Evolutionary conservation across 495 filamentous ascomycete genomes (phyloP).

Genomic region (Penicillium cataractarum): DNA sequence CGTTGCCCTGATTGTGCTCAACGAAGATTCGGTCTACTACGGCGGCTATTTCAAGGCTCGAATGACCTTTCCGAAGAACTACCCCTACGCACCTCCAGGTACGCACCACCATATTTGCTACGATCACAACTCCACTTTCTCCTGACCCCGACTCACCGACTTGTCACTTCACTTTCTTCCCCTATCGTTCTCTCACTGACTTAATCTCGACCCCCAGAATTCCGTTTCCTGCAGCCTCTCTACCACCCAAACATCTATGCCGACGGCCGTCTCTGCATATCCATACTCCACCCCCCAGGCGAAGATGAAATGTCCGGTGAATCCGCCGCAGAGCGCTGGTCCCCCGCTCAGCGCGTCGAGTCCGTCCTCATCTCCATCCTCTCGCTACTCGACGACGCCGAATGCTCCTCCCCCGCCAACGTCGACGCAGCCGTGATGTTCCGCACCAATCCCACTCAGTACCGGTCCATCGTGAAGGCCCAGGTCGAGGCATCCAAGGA

Average conservation of each 20-base stretch:
- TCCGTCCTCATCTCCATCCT: constrained; percentile 91
- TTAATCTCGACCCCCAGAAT: constrained; percentile 51
- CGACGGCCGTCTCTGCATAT: constrained; percentile 92
- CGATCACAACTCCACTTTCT: neutral
- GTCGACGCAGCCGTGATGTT: constrained; percentile 90
- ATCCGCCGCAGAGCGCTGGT: constrained; percentile 87
- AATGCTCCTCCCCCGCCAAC: constrained; percentile 90
- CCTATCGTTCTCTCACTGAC: constrained; percentile 1
- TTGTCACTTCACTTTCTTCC: neutral
- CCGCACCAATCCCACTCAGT: constrained; percentile 67
- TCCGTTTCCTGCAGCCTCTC: constrained; percentile 79
- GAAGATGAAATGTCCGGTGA: constrained; percentile 93
- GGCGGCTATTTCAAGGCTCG: constrained; percentile 89
- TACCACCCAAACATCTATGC: constrained; percentile 94
- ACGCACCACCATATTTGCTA: constrained; percentile 13
- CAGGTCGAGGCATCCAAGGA: constrained; percentile 73
- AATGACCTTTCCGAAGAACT: constrained; percentile 87
- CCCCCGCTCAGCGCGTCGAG: constrained; percentile 88
- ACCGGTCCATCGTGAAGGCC: constrained; percentile 67
- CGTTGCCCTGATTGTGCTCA: constrained; percentile 87
- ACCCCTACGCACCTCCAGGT: constrained; percentile 86
- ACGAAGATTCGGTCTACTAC: constrained; percentile 87
- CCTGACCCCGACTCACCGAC: neutral
- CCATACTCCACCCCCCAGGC: constrained; percentile 90
- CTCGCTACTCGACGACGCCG: constrained; percentile 91